phyloP scores from a whole-genome alignment of 140 eudicot species.

The Cichorium intybus region DNA sequence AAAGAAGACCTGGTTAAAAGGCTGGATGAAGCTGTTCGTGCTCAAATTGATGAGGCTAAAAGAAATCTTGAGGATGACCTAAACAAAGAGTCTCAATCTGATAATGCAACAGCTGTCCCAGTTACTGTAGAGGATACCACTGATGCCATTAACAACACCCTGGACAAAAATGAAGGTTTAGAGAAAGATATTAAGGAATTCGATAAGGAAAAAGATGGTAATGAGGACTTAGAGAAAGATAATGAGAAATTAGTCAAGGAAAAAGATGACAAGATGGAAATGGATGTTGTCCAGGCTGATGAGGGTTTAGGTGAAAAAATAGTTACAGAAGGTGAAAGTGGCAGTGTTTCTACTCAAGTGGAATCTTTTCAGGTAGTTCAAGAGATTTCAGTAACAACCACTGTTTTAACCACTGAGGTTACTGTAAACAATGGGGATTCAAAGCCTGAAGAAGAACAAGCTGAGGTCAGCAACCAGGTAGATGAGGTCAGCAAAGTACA shows the following conservation, averaged over 20 bases:
- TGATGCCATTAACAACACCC: constrained; percentile 15
- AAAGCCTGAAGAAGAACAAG: constrained; percentile 32
- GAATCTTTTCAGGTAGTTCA: constrained; percentile 28
- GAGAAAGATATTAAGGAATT: constrained; percentile 1
- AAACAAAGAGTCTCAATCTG: constrained; percentile 18
- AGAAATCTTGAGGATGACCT: constrained; percentile 27
- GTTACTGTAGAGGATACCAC: constrained; percentile 26
- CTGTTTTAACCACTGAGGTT: constrained; percentile 32
- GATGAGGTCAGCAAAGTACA: constrained; percentile 80
- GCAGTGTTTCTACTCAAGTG: constrained; percentile 17
- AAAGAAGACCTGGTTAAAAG: constrained; percentile 79
- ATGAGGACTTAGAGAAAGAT: constrained; percentile 8
- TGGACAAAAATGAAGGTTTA: not conserved
- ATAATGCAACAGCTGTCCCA: constrained; percentile 17
- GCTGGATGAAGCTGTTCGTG: constrained; percentile 66
- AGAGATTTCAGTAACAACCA: constrained; percentile 33
- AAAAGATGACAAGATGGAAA: constrained; percentile 21
- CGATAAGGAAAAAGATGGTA: constrained; percentile 8
- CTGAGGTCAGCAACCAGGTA: constrained; percentile 57
- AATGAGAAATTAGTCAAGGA: not conserved
- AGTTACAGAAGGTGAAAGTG: constrained; percentile 28
- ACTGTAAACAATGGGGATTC: constrained; percentile 22
- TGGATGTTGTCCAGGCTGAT: constrained; percentile 25
- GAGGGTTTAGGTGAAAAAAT: constrained; percentile 24
- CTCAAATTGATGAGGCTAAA: constrained; percentile 37